Evolutionary conservation across 108 stramenopile species (phyloP).

Genomic region (Pseudonitzschia pungens): DNA sequence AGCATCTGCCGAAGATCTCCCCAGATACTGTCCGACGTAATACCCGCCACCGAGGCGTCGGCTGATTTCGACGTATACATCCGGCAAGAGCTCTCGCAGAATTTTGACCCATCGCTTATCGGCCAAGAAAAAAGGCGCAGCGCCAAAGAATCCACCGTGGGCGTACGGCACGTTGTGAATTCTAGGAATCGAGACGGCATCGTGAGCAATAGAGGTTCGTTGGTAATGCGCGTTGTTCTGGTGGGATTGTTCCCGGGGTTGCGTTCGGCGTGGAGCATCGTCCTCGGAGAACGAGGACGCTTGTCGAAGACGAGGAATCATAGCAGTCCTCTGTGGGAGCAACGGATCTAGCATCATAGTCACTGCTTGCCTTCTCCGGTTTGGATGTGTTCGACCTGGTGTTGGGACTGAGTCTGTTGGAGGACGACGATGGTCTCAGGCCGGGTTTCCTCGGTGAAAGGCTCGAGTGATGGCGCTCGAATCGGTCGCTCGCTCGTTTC

Average conservation of each 20-base stretch:
- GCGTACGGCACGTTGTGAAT: constrained; percentile 75
- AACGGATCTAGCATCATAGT: neutral
- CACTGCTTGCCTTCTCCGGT: neutral
- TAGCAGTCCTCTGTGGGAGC: constrained; percentile 3
- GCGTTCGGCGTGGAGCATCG: too few relatives aligned
- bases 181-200: constrained; percentile 63
- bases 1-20: constrained; percentile 29
- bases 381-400: neutral
- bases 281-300: neutral
- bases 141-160: constrained; percentile 89
- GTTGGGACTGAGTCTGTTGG: neutral
- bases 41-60: constrained; percentile 45
- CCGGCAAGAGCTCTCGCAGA: constrained; percentile 75
- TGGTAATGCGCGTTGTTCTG: neutral
- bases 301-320: neutral
- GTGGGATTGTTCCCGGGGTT: neutral
- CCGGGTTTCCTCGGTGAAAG: constrained; percentile 42
- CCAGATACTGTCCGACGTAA: neutral
- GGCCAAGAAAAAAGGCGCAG: constrained; percentile 83
- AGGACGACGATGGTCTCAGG: neutral
- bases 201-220: constrained; percentile 41
- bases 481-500: neutral
- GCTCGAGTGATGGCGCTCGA: constrained; percentile 1
- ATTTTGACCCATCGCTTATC: constrained; percentile 80
- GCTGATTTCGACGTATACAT: constrained; percentile 84